Evolutionary conservation across 2,329 filamentous ascomycete genomes (phyloP).

Genomic region (Myriosclerotinia scirpicola): DNA sequence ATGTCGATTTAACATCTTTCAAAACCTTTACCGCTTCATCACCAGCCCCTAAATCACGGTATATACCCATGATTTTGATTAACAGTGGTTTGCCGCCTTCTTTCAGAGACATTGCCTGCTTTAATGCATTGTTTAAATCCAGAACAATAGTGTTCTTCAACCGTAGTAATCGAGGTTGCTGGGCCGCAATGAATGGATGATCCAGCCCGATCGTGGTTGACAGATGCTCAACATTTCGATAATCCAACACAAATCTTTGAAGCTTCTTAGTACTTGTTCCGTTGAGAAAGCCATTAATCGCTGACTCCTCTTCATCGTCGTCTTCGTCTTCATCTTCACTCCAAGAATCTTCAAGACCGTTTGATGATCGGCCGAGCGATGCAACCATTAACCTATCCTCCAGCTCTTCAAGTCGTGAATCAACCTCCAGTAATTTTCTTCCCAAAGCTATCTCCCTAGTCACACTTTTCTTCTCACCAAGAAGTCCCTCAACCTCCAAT

Average conservation of each 20-base stretch:
- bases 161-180: constrained; percentile 55
- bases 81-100: constrained; percentile 45
- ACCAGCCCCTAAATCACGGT: constrained; percentile 60
- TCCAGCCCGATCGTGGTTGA: constrained; percentile 51
- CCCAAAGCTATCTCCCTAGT: constrained; percentile 61
- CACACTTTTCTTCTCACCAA: constrained; percentile 67
- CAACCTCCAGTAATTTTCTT: constrained; percentile 64
- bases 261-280: constrained; percentile 43
- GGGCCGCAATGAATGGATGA: constrained; percentile 63
- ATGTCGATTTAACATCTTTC: constrained; percentile 35
- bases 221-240: constrained; percentile 54
- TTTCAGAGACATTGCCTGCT: constrained; percentile 51
- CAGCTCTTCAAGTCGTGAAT: constrained; percentile 60
- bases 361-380: constrained; percentile 34
- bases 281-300: constrained; percentile 37
- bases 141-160: constrained; percentile 62
- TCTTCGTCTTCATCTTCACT: constrained; percentile 45
- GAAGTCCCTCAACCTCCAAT: constrained; percentile 59
- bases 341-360: constrained; percentile 37
- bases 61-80: constrained; percentile 58
- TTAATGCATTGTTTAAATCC: constrained; percentile 63
- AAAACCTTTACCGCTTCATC: constrained; percentile 57
- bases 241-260: constrained; percentile 57
- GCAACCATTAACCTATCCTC: constrained; percentile 63
- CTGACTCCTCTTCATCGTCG: constrained; percentile 41